These are phyloP conservation scores for Onygenales sp. DNA, from an alignment of 2,329 filamentous ascomycete species.

Conservation along the genomic window DNA sequence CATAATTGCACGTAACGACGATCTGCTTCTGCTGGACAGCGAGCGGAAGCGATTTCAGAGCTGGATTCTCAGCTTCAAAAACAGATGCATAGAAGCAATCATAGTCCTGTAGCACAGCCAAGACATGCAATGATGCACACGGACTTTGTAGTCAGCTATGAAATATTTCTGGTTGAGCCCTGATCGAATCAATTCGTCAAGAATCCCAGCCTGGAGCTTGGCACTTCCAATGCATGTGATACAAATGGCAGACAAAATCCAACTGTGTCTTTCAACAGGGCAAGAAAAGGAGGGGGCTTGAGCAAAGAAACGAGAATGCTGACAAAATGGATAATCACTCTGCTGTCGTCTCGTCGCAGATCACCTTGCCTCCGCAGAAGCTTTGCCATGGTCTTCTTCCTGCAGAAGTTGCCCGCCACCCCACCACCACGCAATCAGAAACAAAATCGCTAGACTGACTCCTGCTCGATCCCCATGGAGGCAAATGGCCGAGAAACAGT, in stretches of 20 bases:
- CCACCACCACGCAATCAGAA: not conserved
- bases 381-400: not conserved
- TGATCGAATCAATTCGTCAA: too few relatives aligned
- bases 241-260: not conserved
- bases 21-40: slow-evolving; percentile 92
- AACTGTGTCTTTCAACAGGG: too few relatives aligned
- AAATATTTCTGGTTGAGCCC: not conserved
- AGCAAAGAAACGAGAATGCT: slow-evolving; percentile 15
- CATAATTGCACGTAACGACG: slow-evolving; percentile 88
- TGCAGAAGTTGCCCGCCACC: not conserved
- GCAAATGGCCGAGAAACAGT: too few relatives aligned
- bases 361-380: not conserved
- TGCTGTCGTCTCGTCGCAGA: slow-evolving; percentile 45
- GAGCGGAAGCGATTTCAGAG: slow-evolving; percentile 62
- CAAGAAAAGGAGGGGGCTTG: too few relatives aligned
- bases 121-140: not conserved
- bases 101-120: slow-evolving; percentile 29
- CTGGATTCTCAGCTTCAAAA: slow-evolving; percentile 70
- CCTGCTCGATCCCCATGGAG: too few relatives aligned
- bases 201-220: too few relatives aligned
- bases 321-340: slow-evolving; percentile 76
- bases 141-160: not conserved
- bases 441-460: not conserved
- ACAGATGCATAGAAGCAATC: slow-evolving; percentile 89
- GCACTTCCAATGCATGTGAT: not conserved